Evolutionary conservation across 148 eudicot species (phyloP).

Genomic region (Vaccinium vitisidaea): DNA sequence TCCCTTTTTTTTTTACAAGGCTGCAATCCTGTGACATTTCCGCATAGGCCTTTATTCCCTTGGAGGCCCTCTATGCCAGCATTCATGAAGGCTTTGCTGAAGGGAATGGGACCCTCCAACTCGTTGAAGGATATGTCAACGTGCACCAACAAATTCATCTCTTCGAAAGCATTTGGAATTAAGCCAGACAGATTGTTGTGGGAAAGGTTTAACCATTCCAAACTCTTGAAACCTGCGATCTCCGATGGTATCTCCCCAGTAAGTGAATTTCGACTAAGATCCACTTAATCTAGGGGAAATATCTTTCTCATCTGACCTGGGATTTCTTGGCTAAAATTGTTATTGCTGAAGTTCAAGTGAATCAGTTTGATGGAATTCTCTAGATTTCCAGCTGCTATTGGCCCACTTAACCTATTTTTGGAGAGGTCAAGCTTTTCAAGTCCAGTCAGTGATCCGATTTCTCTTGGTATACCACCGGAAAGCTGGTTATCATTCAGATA

Average conservation of each 20-base stretch:
- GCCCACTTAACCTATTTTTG: constrained; percentile 26
- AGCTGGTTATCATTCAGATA: constrained; percentile 34
- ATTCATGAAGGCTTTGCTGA: constrained; percentile 24
- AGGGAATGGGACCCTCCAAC: constrained; percentile 39
- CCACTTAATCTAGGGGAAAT: constrained; percentile 10
- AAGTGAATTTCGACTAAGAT: constrained; percentile 35
- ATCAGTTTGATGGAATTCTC: constrained; percentile 27
- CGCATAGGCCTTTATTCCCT: constrained; percentile 33
- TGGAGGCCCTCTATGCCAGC: constrained; percentile 24
- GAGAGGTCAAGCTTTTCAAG: constrained; percentile 35
- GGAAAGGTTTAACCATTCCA: constrained; percentile 35
- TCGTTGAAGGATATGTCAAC: constrained; percentile 36
- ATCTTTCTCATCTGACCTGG: background rate
- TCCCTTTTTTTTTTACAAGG: constrained; percentile 11
- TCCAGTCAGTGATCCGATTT: constrained; percentile 28
- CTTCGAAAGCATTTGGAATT: constrained; percentile 32
- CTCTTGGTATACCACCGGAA: constrained; percentile 31
- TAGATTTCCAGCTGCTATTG: constrained; percentile 27
- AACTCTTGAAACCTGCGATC: constrained; percentile 20
- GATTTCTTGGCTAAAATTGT: background rate
- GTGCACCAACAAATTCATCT: constrained; percentile 24
- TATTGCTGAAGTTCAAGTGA: constrained; percentile 8
- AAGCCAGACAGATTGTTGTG: constrained; percentile 37
- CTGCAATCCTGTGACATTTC: constrained; percentile 29
- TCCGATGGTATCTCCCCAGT: constrained; percentile 34